Base-by-base conservation (phyloP, 2,329 filamentous ascomycete species). In the Trichoderma lentiforme region DNA sequence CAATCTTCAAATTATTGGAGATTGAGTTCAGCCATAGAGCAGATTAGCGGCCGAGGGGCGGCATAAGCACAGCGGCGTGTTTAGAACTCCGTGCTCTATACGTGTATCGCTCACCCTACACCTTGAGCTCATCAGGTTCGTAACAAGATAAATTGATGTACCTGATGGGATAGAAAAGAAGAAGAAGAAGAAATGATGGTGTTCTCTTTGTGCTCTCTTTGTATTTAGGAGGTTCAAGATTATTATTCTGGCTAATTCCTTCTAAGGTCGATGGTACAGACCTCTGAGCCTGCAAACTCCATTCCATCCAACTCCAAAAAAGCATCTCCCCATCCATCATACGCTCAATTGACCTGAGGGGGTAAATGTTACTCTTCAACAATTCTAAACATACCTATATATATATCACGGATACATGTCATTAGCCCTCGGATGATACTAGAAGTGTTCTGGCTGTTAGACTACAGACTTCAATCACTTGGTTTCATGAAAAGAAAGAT, bases 181-280 rank as follows among this genome's bases (percentile, higher is more conserved):
- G 14, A 39, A 14, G 11, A 14, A 34, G 7, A 39, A 18, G 36
- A 39, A 39, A 43, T 8, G 7, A 43, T 43, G 15, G 36, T 1
- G 2, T 43, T 43, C 3, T n/a, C 39, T 43, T 43, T 43, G 7
- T 9, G 39, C 1, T 1, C 3, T 43, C 18, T 43, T 43, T n/a
- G 3, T 18, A n/a, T n/a, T n/a, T 43, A 9, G 7, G 15, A 43
- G 15, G 3, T 9, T n/a, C 7, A n/a, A n/a, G 15, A 9, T 9
- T 1, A 3, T 9, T n/a, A 4, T n/a, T 43, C 15, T 3, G 7
- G 1, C 18, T n/a, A 9, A 3, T 0, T n/a, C 6, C 7, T n/a
- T 43, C 7, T 7, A 43, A n/a, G 3, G 18, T 43, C 15, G 3
- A n/a, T 9, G 15, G 7, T 43, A n/a, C 7, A 4, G 36, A 43